These are phyloP conservation scores for Tricholoma flavovirens DNA, from an alignment of 768 basidiomycete species.

Conservation along the genomic window DNA sequence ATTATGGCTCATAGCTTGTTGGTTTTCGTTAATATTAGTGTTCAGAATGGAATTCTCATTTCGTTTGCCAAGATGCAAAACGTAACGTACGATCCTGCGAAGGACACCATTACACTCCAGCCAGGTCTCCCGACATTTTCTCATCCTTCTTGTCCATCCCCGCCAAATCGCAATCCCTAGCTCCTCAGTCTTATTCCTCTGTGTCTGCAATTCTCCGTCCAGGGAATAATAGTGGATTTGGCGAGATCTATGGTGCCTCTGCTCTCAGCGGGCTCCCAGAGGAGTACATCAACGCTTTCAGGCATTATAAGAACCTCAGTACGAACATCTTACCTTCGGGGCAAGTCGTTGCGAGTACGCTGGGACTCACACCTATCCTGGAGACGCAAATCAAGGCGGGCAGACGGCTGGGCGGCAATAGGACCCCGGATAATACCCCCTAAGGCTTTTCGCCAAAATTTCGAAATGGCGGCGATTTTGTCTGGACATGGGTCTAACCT, in stretches of 20 bases:
- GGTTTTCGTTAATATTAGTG: no score
- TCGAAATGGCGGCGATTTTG: no score
- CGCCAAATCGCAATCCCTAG: conserved; percentile 19
- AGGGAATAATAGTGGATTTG: conserved; percentile 23
- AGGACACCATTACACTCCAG: conserved; percentile 33
- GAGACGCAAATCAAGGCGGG: conserved; percentile 31
- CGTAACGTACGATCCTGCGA: conserved; percentile 29
- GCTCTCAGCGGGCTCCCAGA: conserved; percentile 25
- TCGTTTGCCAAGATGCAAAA: conserved; percentile 32
- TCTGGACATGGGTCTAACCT: no score
- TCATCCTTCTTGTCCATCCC: conserved; percentile 36
- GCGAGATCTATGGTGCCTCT: conserved; percentile 32
- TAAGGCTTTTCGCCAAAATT: no score
- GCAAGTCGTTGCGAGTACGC: conserved; percentile 20
- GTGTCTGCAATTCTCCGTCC: conserved; percentile 25
- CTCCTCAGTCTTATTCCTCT: conserved; percentile 31
- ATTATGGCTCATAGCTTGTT: no score
- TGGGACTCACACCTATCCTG: conserved; percentile 34
- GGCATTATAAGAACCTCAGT: conserved; percentile 26
- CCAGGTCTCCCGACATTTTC: conserved; percentile 27
- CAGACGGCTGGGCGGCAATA: conserved; percentile 27
- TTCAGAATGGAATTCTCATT: conserved; percentile 33
- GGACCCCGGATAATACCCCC: no score
- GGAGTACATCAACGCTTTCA: conserved; percentile 27
- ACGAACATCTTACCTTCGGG: conserved; percentile 13